Evolutionary conservation across 2,329 filamentous ascomycete genomes (phyloP).

Genomic region (Juglanconis oblonga): DNA sequence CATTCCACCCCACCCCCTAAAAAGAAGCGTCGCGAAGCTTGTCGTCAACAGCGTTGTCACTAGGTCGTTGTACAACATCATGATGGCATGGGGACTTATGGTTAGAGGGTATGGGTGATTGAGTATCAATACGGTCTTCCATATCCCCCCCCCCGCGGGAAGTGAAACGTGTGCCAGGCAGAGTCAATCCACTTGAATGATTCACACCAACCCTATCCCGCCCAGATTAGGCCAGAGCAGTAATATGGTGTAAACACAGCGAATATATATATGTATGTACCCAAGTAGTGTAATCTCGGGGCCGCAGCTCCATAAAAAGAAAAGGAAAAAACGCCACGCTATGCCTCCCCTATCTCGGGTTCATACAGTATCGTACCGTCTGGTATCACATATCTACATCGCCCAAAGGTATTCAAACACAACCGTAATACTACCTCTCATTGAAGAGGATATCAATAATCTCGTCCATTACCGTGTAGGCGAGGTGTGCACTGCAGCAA

Average conservation of each 20-base stretch:
- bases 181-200: too few species aligned
- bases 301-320: background rate
- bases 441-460: slow-evolving; percentile 63
- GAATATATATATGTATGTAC: background rate
- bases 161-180: too few species aligned
- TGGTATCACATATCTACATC: background rate
- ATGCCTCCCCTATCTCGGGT: slow-evolving; percentile 18
- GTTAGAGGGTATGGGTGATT: too few species aligned
- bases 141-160: too few species aligned
- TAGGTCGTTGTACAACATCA: too few species aligned
- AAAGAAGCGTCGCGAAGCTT: too few species aligned
- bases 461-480: slow-evolving; percentile 71
- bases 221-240: too few species aligned
- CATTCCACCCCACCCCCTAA: too few species aligned
- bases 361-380: slow-evolving; percentile 1
- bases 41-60: too few species aligned
- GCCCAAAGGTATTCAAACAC: background rate
- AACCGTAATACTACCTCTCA: slow-evolving; percentile 26
- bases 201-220: too few species aligned
- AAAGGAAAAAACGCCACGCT: slow-evolving; percentile 27
- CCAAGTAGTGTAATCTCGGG: background rate
- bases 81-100: too few species aligned
- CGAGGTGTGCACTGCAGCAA: slow-evolving; percentile 57
- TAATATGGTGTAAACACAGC: background rate
- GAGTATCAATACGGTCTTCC: too few species aligned